phyloP scores from a whole-genome alignment of 805 yeast species.

The Saturnispora diversa region DNA sequence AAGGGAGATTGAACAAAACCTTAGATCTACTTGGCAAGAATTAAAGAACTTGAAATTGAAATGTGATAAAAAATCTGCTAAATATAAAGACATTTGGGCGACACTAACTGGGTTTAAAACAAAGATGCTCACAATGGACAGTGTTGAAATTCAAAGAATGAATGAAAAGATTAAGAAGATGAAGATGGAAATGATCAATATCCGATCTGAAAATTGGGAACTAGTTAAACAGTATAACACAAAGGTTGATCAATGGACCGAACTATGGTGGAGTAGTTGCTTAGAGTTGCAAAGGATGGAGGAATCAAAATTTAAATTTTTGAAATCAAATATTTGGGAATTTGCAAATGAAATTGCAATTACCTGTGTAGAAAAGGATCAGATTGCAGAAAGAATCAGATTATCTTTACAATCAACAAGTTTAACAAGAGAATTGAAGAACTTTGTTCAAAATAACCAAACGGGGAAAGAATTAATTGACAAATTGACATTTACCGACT shows the following conservation, averaged over 20 bases:
- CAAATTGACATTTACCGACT: conserved; percentile 61
- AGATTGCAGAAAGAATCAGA: conserved; percentile 64
- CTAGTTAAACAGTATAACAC: conserved; percentile 47
- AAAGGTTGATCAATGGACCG: conserved; percentile 52
- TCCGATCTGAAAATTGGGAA: conserved; percentile 50
- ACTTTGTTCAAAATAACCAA: conserved; percentile 45
- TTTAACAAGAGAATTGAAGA: conserved; percentile 47
- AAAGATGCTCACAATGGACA: conserved; percentile 60
- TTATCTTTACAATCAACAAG: conserved; percentile 60
- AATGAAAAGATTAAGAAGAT: conserved; percentile 47
- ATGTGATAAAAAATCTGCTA: conserved; percentile 34
- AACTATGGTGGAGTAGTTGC: conserved; percentile 64
- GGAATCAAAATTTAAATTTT: conserved; percentile 59
- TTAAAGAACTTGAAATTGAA: conserved; percentile 28
- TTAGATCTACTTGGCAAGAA: conserved; percentile 25
- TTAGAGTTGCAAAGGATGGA: conserved; percentile 61
- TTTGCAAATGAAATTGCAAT: conserved; percentile 68
- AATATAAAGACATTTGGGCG: conserved; percentile 51
- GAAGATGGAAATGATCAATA: conserved; percentile 33
- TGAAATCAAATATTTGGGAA: conserved; percentile 69
- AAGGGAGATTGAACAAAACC: conserved; percentile 48
- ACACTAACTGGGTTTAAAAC: conserved; percentile 53
- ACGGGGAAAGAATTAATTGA: conserved; percentile 58
- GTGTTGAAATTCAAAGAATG: conserved; percentile 59
- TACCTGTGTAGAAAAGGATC: conserved; percentile 71